Percentiles rank a stretch among this genome's conserved stretches.
Conservation (phyloP, 2,329 filamentous ascomycete species). For the Boeremia exigua region DNA sequence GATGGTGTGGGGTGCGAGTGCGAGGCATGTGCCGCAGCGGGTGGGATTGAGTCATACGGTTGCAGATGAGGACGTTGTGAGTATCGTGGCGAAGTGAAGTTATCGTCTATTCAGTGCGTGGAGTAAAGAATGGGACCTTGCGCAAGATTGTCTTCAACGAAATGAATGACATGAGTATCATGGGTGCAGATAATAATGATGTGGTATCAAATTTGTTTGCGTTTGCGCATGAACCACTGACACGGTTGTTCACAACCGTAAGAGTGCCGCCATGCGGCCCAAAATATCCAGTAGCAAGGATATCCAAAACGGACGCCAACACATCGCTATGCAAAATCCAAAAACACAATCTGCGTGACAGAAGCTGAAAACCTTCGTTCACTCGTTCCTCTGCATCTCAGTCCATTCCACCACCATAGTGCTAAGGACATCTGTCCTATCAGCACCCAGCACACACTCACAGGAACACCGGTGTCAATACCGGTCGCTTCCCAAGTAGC, state of each 20-base stretch:
- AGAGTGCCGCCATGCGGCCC: neutral
- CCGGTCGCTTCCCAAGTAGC: neutral
- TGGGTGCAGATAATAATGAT: neutral
- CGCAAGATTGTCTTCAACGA: no score
- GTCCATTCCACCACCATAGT: neutral
- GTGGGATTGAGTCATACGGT: slow-evolving; percentile 87
- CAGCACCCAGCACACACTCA: neutral
- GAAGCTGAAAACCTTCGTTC: neutral
- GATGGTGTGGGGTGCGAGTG: slow-evolving; percentile 95
- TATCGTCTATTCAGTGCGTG: no score
- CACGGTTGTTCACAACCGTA: neutral
- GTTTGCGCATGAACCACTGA: neutral
- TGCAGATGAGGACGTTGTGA: slow-evolving; percentile 71
- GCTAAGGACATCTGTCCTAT: neutral
- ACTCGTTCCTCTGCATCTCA: neutral
- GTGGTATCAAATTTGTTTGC: neutral
- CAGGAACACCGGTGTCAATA: slow-evolving; percentile 11
- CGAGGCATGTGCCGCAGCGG: slow-evolving; percentile 90
- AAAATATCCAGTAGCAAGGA: slow-evolving; percentile 4
- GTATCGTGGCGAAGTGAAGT: slow-evolving; percentile 59
- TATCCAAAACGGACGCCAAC: slow-evolving; percentile 10
- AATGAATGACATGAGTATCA: neutral
- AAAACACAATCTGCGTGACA: slow-evolving; percentile 5
- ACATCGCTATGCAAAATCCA: slow-evolving; percentile 19
- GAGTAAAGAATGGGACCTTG: neutral